A percentile compares a stretch with the other conserved stretches of the same genome.
These are phyloP conservation scores for Lasiodiplodia sp. DNA, from an alignment of 2,329 filamentous ascomycete genomes.

Conservation along the genomic window DNA sequence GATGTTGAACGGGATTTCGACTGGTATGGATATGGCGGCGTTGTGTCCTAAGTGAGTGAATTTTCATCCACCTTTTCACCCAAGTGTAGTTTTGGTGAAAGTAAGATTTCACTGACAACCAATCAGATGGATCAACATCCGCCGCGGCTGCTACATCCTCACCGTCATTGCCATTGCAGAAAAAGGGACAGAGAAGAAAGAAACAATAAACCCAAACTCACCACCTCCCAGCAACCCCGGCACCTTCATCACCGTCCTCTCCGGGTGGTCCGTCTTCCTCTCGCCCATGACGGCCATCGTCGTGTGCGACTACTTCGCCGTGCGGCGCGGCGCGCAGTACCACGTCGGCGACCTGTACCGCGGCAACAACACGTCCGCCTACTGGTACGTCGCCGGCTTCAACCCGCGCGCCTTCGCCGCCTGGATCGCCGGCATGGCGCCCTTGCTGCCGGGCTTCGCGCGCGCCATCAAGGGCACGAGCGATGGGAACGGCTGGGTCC, in stretches of 20 bases:
- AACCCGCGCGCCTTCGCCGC: slow-evolving; percentile 38
- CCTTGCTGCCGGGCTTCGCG: slow-evolving; percentile 32
- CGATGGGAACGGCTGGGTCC: slow-evolving; percentile 15
- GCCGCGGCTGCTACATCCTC: slow-evolving; percentile 38
- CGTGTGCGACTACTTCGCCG: slow-evolving; percentile 39
- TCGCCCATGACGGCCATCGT: slow-evolving; percentile 36
- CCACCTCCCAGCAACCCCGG: slow-evolving; percentile 18
- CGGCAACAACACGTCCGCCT: slow-evolving; percentile 31
- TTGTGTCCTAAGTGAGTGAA: slow-evolving; percentile 35
- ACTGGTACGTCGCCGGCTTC: slow-evolving; percentile 37
- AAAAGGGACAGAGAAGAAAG: neutral
- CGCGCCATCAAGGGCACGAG: slow-evolving; percentile 6
- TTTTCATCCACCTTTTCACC: neutral
- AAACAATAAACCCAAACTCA: neutral
- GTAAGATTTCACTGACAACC: neutral
- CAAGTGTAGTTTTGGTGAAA: neutral
- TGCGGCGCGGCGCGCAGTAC: slow-evolving; percentile 34
- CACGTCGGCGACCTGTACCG: slow-evolving; percentile 38
- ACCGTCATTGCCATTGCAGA: slow-evolving; percentile 35
- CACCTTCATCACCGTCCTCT: slow-evolving; percentile 35
- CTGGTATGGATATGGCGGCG: slow-evolving; percentile 40
- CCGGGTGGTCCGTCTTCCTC: slow-evolving; percentile 39
- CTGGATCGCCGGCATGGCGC: slow-evolving; percentile 36
- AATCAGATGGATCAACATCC: slow-evolving; percentile 30
- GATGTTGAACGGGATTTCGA: slow-evolving; percentile 38